Percentiles rank a stretch among this genome's conserved stretches.
Conservation (phyloP, 2,329 filamentous ascomycete species). For the Cyclaneusma minus region DNA sequence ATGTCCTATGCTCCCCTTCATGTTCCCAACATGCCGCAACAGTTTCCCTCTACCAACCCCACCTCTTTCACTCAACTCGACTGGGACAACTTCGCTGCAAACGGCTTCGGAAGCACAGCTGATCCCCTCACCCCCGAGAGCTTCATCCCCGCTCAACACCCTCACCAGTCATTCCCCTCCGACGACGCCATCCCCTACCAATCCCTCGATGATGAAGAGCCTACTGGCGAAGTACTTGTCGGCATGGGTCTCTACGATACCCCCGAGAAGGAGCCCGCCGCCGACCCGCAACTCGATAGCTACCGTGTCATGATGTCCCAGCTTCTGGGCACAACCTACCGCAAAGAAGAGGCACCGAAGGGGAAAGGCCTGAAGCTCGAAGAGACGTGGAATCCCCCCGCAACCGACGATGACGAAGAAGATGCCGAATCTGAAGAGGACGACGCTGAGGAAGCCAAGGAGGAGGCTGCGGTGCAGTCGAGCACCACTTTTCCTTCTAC, state of each 20-base stretch:
- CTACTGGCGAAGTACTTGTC: slow-evolving; percentile 56
- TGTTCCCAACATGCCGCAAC: slow-evolving; percentile 2
- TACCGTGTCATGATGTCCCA: slow-evolving; percentile 37
- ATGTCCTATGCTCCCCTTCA: slow-evolving; percentile 4
- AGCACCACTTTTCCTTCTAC: no score
- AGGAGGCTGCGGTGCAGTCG: slow-evolving; percentile 9
- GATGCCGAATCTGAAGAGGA: slow-evolving; percentile 35
- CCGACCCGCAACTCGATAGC: slow-evolving; percentile 35
- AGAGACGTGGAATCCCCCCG: slow-evolving; percentile 61
- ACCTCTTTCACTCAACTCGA: slow-evolving; percentile 18
- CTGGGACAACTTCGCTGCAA: slow-evolving; percentile 31
- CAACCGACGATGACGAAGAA: slow-evolving; percentile 39
- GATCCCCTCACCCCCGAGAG: slow-evolving; percentile 45
- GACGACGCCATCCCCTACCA: slow-evolving; percentile 35
- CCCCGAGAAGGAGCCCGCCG: slow-evolving; percentile 31
- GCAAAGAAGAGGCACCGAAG: slow-evolving; percentile 26
- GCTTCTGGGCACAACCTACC: slow-evolving; percentile 34
- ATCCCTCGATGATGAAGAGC: slow-evolving; percentile 35
- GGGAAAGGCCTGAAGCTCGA: slow-evolving; percentile 70
- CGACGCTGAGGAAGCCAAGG: slow-evolving; percentile 15
- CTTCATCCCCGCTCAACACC: slow-evolving; percentile 34
- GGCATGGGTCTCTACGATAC: slow-evolving; percentile 71
- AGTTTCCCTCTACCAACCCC: slow-evolving; percentile 5
- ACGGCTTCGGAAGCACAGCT: slow-evolving; percentile 29
- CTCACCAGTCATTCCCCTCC: slow-evolving; percentile 26